These are phyloP conservation scores for Pythium graminicola DNA, from an alignment of 352 stramenopile species.

Conservation along the genomic window DNA sequence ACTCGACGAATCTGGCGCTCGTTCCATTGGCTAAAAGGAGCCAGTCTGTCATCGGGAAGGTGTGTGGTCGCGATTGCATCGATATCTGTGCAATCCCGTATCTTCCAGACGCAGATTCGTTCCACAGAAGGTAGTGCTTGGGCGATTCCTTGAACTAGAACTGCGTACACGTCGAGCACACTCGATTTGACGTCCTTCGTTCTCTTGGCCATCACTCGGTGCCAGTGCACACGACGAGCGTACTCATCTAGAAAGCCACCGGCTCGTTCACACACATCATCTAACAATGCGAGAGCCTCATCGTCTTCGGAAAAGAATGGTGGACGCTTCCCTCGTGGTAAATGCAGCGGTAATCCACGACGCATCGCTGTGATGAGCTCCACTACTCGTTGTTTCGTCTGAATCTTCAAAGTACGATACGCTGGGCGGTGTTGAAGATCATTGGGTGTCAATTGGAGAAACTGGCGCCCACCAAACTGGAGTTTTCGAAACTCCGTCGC, in stretches of 20 bases:
- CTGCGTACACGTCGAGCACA: conserved; percentile 49
- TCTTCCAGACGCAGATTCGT: conserved; percentile 52
- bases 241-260: conserved; percentile 46
- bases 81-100: conserved; percentile 30
- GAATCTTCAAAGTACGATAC: conserved; percentile 46
- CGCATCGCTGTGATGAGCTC: conserved; percentile 42
- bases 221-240: conserved; percentile 41
- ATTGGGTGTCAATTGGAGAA: conserved; percentile 41
- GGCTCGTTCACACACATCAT: conserved; percentile 29
- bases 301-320: conserved; percentile 47
- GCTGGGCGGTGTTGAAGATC: conserved; percentile 45
- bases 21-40: conserved; percentile 50
- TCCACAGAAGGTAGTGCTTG: conserved; percentile 36
- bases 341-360: conserved; percentile 36
- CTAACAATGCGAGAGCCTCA: conserved; percentile 45
- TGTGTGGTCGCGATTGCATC: conserved; percentile 48
- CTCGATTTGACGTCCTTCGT: conserved; percentile 35
- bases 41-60: conserved; percentile 47
- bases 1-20: conserved; percentile 61
- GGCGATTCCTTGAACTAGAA: conserved; percentile 38
- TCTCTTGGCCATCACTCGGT: conserved; percentile 33
- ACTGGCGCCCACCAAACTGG: conserved; percentile 34
- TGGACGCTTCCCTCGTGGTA: conserved; percentile 18
- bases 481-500: conserved; percentile 37
- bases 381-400: conserved; percentile 47